These are phyloP conservation scores for Cryphonectria nitschkei DNA, from an alignment of 2,329 filamentous ascomycete species.

Conservation along the genomic window DNA sequence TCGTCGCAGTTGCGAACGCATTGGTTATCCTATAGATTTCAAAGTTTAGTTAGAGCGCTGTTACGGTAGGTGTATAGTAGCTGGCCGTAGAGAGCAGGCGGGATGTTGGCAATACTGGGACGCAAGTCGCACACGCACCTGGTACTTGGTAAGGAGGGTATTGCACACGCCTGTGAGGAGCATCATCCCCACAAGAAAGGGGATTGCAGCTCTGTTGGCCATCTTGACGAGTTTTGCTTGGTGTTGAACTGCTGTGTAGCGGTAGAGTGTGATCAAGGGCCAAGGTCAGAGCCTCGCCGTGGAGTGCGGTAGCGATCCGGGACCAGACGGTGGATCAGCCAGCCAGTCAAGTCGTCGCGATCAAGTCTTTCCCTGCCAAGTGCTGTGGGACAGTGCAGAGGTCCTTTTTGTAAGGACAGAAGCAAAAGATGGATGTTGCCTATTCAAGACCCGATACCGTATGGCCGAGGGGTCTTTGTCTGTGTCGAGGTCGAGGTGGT, in stretches of 20 bases:
- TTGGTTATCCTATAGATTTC: conserved; percentile 77
- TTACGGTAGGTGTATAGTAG: not conserved
- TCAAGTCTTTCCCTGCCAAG: not conserved
- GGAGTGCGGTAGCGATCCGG: conserved; percentile 14
- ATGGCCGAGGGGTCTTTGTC: conserved; percentile 6
- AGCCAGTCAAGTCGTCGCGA: conserved; percentile 12
- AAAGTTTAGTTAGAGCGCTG: conserved; percentile 30
- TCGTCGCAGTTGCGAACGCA: conserved; percentile 88
- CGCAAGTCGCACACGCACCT: conserved; percentile 57
- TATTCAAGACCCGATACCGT: conserved; percentile 27
- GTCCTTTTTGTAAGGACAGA: not conserved
- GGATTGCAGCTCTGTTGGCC: conserved; percentile 73
- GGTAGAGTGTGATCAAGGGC: not conserved
- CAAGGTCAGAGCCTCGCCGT: conserved; percentile 2
- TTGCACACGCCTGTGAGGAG: conserved; percentile 95
- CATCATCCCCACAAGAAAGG: conserved; percentile 94
- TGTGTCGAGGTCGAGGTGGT: conserved; percentile 4
- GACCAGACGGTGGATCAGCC: conserved; percentile 15
- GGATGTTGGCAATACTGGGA: conserved; percentile 7
- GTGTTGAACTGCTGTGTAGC: conserved; percentile 7
- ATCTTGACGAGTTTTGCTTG: conserved; percentile 49
- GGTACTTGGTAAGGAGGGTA: conserved; percentile 94
- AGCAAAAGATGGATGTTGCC: not conserved
- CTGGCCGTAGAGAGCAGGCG: conserved; percentile 1
- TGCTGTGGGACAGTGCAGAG: not conserved